Conservation (phyloP, 495 filamentous ascomycete species). For the Xylaria flabelliformis region DNA sequence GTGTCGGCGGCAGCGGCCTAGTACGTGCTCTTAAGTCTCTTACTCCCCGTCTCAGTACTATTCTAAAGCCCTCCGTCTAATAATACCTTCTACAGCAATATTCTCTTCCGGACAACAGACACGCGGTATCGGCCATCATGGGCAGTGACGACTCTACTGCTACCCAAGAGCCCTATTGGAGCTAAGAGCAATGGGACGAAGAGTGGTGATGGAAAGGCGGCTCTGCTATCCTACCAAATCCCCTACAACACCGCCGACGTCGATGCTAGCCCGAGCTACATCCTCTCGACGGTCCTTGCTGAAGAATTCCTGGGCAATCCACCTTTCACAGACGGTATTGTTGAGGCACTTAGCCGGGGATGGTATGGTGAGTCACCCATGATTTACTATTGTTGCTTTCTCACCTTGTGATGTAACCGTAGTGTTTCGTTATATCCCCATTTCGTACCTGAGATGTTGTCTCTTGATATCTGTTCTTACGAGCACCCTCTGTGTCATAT, state of each 20-base stretch:
- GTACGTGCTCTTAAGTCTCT: not conserved
- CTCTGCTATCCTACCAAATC: conserved; percentile 54
- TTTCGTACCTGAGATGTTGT: not conserved
- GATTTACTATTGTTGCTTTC: not conserved
- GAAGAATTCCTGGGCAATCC: conserved; percentile 10
- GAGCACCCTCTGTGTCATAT: not conserved
- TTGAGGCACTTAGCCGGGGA: conserved; percentile 41
- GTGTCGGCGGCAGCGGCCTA: not conserved
- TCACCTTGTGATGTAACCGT: not conserved
- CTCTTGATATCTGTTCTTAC: not conserved
- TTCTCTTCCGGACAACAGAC: conserved; percentile 14
- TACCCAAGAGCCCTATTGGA: not conserved
- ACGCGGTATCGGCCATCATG: not conserved
- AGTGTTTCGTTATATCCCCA: not conserved
- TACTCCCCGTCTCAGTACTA: not conserved
- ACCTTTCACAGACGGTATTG: conserved; percentile 26
- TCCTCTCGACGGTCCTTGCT: conserved; percentile 14
- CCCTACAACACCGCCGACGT: conserved; percentile 48
- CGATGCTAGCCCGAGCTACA: conserved; percentile 41
- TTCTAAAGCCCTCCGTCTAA: not conserved
- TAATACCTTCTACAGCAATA: not conserved
- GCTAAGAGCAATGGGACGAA: not conserved
- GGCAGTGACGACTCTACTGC: conserved; percentile 37
- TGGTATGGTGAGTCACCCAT: conserved; percentile 51
- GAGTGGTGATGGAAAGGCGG: conserved; percentile 14